Evolutionary conservation across 768 basidiomycete species (phyloP).

Genomic region (Epithele typhae): DNA sequence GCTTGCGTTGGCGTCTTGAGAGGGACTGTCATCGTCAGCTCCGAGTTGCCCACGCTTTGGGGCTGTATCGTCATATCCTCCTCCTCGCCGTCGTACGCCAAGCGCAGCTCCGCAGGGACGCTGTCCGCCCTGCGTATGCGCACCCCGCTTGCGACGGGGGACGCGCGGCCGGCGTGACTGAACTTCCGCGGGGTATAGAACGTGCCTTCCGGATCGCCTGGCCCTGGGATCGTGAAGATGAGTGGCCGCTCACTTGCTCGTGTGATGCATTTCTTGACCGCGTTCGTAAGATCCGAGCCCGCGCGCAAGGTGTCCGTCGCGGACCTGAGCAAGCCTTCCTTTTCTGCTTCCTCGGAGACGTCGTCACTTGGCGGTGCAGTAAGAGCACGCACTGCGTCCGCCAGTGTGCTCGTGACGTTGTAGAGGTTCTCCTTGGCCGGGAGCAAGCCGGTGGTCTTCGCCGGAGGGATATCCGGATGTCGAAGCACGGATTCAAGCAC

Average conservation of each 20-base stretch:
- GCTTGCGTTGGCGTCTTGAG: neutral
- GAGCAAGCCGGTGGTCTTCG: constrained; percentile 62
- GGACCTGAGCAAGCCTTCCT: constrained; percentile 69
- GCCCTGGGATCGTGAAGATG: constrained; percentile 56
- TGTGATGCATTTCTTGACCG: constrained; percentile 79
- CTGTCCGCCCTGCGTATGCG: constrained; percentile 31
- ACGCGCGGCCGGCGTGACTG: constrained; percentile 25
- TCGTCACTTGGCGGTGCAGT: constrained; percentile 44
- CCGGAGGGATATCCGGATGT: constrained; percentile 63
- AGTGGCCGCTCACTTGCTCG: constrained; percentile 62
- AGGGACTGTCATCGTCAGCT: constrained; percentile 12
- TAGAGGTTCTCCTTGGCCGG: constrained; percentile 79
- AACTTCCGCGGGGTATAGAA: constrained; percentile 48
- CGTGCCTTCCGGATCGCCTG: constrained; percentile 39
- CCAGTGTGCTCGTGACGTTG: constrained; percentile 78
- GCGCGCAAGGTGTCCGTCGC: constrained; percentile 86
- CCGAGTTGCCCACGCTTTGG: constrained; percentile 30
- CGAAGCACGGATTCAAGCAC: constrained; percentile 87
- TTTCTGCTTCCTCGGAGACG: constrained; percentile 79
- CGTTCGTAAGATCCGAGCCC: constrained; percentile 82
- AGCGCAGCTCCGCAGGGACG: constrained; percentile 33
- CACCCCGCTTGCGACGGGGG: constrained; percentile 7
- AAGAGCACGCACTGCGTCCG: constrained; percentile 80
- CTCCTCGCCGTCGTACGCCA: constrained; percentile 42
- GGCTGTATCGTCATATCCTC: constrained; percentile 63